Percentiles rank a stretch among this genome's conserved stretches.
Conservation (phyloP, 352 stramenopile species). For the Globisporangium recalcitrans region DNA sequence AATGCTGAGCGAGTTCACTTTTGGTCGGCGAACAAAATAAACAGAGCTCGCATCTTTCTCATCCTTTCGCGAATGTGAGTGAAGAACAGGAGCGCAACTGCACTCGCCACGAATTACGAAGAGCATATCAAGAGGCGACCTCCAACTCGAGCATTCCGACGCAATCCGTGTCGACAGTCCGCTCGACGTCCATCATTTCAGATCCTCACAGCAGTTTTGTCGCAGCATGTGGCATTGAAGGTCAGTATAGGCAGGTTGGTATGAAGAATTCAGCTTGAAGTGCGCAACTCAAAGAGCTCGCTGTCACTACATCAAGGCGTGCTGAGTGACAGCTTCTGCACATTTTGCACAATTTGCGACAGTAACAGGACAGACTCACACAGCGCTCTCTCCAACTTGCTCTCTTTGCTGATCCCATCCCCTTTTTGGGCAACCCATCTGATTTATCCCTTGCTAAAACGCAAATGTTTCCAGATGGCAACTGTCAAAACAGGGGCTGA, state of each 20-base stretch:
- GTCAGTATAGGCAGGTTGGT: neutral
- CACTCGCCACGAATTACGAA: too few relatives aligned
- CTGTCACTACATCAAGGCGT: too few relatives aligned
- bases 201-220: neutral
- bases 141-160: neutral
- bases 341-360: neutral
- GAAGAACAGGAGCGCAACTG: too few relatives aligned
- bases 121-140: too few relatives aligned
- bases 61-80: too few relatives aligned
- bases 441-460: neutral
- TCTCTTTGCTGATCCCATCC: neutral
- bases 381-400: neutral
- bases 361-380: neutral
- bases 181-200: neutral
- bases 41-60: too few relatives aligned
- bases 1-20: too few relatives aligned
- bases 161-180: too few relatives aligned
- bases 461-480: neutral
- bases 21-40: too few relatives aligned
- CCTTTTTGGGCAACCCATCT: neutral
- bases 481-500: neutral
- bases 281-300: too few relatives aligned
- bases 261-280: neutral
- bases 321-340: neutral
- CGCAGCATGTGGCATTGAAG: neutral